Conservation (phyloP, 2,329 filamentous ascomycete species). For the Xylaria sp. region DNA sequence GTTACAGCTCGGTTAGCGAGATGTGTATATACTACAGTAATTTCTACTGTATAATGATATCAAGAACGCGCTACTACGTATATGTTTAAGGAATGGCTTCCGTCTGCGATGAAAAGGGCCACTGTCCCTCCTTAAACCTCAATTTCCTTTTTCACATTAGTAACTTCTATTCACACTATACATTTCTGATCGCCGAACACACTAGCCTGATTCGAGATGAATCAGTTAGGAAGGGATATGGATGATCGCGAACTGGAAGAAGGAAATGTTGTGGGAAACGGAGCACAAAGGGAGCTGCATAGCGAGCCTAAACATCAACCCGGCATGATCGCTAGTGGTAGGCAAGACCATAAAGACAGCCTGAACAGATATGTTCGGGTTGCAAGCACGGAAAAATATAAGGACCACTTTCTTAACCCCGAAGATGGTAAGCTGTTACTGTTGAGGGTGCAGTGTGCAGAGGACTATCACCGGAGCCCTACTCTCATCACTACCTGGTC, state of each 20-base stretch:
- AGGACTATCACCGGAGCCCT: neutral
- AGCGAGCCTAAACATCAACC: neutral
- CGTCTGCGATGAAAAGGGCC: no score
- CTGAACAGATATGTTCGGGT: conserved; percentile 20
- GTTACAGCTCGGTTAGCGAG: no score
- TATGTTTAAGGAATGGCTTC: no score
- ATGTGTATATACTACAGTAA: no score
- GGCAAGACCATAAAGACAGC: conserved; percentile 23
- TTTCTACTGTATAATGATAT: no score
- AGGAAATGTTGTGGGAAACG: neutral
- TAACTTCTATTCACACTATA: no score
- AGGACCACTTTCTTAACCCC: conserved; percentile 22
- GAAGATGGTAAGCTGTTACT: conserved; percentile 22
- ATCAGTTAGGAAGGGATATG: neutral
- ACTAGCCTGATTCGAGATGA: neutral
- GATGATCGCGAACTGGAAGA: neutral
- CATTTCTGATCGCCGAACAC: no score
- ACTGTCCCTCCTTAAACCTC: no score
- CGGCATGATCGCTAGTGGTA: neutral
- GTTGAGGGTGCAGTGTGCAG: conserved; percentile 12
- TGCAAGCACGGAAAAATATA: conserved; percentile 4
- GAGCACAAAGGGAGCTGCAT: neutral
- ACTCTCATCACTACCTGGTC: conserved; percentile 6
- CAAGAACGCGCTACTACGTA: no score
- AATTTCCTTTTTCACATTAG: no score